A percentile compares a stretch with the other conserved stretches of the same genome.
Evolutionary conservation across 345 rosid species (phyloP).

Genomic region (Nasturtium officinale): DNA sequence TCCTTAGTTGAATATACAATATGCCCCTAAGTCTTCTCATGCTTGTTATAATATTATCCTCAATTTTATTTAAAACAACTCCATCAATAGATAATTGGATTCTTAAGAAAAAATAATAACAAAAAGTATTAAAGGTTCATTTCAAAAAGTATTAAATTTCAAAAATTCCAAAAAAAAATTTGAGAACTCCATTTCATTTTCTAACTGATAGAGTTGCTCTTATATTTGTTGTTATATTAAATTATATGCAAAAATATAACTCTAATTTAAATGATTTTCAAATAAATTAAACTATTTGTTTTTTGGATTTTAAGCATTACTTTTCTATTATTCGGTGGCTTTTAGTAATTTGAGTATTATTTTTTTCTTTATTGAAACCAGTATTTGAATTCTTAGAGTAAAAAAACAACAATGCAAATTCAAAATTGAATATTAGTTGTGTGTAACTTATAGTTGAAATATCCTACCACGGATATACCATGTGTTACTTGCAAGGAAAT

Average conservation of each 20-base stretch:
- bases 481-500: conserved; percentile 21
- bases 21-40: conserved; percentile 10
- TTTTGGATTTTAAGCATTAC: not conserved
- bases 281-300: not conserved
- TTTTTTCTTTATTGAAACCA: not conserved
- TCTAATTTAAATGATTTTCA: no score
- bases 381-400: not conserved
- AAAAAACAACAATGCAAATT: conserved; percentile 5
- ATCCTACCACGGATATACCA: conserved; percentile 6
- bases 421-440: conserved; percentile 21
- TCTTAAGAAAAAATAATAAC: no score
- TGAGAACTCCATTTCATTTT: no score
- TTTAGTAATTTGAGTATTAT: not conserved
- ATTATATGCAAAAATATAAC: not conserved
- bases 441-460: conserved; percentile 16
- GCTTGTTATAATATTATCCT: conserved; percentile 28
- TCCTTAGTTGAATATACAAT: conserved; percentile 36
- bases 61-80: no score
- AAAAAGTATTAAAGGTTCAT: no score
- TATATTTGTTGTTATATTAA: not conserved
- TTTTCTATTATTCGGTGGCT: not conserved
- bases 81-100: no score
- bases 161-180: no score
- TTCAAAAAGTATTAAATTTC: no score
- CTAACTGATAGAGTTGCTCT: no score